Conservation (phyloP, 164 flowering plant species). For the Hamamelis virginiana region DNA sequence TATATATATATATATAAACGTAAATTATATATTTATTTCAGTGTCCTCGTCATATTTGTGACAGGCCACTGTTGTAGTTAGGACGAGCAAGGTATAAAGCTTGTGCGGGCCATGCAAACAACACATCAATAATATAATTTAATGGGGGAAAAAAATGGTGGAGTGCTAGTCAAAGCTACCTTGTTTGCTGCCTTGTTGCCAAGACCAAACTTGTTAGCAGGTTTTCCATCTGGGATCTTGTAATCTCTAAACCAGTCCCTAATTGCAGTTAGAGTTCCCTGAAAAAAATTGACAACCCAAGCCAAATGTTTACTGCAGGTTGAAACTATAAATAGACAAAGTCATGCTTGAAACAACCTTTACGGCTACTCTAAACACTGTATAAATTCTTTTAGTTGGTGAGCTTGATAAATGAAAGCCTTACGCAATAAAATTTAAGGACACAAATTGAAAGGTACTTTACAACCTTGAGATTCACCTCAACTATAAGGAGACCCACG, state of each 20-base stretch:
- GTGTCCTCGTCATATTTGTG: no score
- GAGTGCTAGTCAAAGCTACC: constrained; percentile 35
- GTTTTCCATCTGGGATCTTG: constrained; percentile 98
- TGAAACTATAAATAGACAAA: neutral
- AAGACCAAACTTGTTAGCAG: constrained; percentile 93
- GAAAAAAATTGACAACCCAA: constrained; percentile 13
- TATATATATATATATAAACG: no score
- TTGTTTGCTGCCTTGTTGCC: constrained; percentile 93
- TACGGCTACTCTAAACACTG: neutral
- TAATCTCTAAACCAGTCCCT: constrained; percentile 99
- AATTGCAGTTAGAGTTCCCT: constrained; percentile 95
- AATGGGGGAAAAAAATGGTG: no score
- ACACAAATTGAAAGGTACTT: neutral
- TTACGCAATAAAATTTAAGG: neutral
- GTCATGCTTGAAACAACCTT: neutral
- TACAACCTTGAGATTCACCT: no score
- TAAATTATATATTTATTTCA: no score
- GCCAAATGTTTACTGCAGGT: constrained; percentile 1
- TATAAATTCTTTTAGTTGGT: neutral
- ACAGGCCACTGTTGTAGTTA: no score
- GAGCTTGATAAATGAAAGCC: neutral
- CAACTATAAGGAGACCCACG: neutral
- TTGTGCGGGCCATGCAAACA: no score
- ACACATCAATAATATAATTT: no score
- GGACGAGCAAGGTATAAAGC: no score